Evolutionary conservation across 1,139 yeast species (phyloP).

Genomic region (Suhomyces ambrosiae): DNA sequence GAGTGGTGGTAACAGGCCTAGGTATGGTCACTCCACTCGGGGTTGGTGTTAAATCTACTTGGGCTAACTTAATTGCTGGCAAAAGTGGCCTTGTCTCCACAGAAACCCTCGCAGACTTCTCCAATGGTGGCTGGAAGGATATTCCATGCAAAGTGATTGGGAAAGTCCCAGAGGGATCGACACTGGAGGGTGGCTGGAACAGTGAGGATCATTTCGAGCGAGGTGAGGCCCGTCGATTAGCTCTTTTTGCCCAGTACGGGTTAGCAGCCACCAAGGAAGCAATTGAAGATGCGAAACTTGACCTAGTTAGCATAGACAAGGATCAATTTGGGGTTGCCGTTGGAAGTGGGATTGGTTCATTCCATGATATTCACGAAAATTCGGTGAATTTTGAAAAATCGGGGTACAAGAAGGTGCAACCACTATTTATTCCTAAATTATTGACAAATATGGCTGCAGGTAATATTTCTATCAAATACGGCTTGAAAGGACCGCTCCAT

Average conservation of each 20-base stretch:
- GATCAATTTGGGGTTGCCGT: constrained; percentile 66
- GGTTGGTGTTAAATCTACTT: constrained; percentile 56
- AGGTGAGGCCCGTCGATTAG: constrained; percentile 59
- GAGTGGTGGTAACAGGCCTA: constrained; percentile 91
- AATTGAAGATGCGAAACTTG: constrained; percentile 57
- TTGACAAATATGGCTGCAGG: constrained; percentile 96
- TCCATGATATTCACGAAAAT: constrained; percentile 71
- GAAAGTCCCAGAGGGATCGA: constrained; percentile 59
- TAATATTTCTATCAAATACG: constrained; percentile 75
- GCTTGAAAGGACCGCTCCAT: constrained; percentile 83
- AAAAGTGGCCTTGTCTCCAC: constrained; percentile 63
- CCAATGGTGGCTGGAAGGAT: constrained; percentile 46
- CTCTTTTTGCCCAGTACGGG: constrained; percentile 78
- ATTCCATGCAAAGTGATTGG: constrained; percentile 83
- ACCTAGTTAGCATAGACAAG: constrained; percentile 6
- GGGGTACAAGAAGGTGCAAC: constrained; percentile 78
- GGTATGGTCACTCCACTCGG: constrained; percentile 90
- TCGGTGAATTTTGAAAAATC: constrained; percentile 47
- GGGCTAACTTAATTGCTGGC: constrained; percentile 54
- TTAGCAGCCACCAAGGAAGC: constrained; percentile 80
- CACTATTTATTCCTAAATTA: constrained; percentile 81
- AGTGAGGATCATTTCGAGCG: constrained; percentile 45
- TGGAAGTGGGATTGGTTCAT: constrained; percentile 93
- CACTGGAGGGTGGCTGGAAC: constrained; percentile 55
- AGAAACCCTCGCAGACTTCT: constrained; percentile 47